A percentile compares a stretch with the other conserved stretches of the same genome.
Evolutionary conservation across 2,329 filamentous ascomycete genomes (phyloP).

Genomic region (Teratosphaeria gauchensis): DNA sequence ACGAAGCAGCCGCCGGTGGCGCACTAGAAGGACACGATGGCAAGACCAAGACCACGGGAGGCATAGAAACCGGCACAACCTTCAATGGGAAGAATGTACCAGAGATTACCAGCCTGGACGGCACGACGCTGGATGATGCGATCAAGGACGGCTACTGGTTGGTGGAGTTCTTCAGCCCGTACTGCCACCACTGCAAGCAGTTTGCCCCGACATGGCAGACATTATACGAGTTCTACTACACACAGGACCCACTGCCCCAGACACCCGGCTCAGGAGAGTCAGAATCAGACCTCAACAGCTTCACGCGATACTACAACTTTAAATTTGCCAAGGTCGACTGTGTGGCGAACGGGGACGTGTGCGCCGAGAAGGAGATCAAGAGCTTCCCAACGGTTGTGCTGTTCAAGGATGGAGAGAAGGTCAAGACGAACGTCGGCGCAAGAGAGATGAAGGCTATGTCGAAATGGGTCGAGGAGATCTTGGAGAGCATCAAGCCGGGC

Average conservation of each 20-base stretch:
- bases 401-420: conserved; percentile 65
- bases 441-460: conserved; percentile 60
- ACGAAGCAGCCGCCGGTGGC: conserved; percentile 7
- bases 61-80: conserved; percentile 33
- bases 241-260: conserved; percentile 59
- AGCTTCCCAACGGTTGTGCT: conserved; percentile 70
- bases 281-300: conserved; percentile 51
- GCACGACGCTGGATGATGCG: conserved; percentile 48
- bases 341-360: conserved; percentile 70
- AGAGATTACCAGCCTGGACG: conserved; percentile 51
- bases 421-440: conserved; percentile 54
- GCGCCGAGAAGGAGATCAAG: conserved; percentile 54
- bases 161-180: conserved; percentile 44
- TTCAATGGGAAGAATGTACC: conserved; percentile 62
- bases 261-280: conserved; percentile 34
- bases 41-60: conserved; percentile 24
- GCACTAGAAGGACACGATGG: conserved; percentile 26
- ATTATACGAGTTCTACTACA: conserved; percentile 90
- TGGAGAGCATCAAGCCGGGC: conserved; percentile 73
- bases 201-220: conserved; percentile 85
- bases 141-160: conserved; percentile 58
- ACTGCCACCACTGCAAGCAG: conserved; percentile 60
- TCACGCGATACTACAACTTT: conserved; percentile 78
- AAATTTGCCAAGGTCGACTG: conserved; percentile 83
- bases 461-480: conserved; percentile 60